Evolutionary conservation across 1,139 yeast species (phyloP).

Genomic region (Hansenula sp.): DNA sequence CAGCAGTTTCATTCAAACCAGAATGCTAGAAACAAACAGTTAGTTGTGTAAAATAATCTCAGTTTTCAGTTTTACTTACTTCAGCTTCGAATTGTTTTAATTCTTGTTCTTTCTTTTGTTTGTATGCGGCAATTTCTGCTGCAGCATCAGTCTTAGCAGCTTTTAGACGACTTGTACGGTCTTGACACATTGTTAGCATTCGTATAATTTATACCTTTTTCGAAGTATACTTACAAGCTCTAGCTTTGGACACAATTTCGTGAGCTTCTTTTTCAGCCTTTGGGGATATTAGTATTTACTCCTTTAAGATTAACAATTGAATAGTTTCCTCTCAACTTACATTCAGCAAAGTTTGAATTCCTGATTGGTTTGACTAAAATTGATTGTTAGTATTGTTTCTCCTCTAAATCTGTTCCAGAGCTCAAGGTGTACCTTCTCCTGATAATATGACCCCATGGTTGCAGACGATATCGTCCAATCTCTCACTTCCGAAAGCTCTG

Average conservation of each 20-base stretch:
- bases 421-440: too few relatives aligned
- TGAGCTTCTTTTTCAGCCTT: slow-evolving; percentile 97
- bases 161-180: slow-evolving; percentile 84
- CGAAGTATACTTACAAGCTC: slow-evolving; percentile 46
- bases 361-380: background rate
- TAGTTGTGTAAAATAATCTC: too few relatives aligned
- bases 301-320: too few relatives aligned
- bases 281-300: slow-evolving; percentile 7
- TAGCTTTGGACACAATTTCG: slow-evolving; percentile 87
- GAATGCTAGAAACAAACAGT: slow-evolving; percentile 38
- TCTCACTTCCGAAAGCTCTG: too few relatives aligned
- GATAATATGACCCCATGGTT: too few relatives aligned
- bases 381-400: background rate
- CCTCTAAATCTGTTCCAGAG: too few relatives aligned
- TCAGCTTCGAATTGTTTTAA: slow-evolving; percentile 66
- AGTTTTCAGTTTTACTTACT: slow-evolving; percentile 27
- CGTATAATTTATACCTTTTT: background rate
- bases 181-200: slow-evolving; percentile 17
- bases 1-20: slow-evolving; percentile 63
- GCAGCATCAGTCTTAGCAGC: slow-evolving; percentile 94
- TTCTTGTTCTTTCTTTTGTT: slow-evolving; percentile 78
- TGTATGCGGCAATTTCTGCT: slow-evolving; percentile 82
- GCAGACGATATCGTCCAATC: too few relatives aligned
- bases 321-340: background rate
- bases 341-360: slow-evolving; percentile 2